These are phyloP conservation scores for Pythium insidiosum DNA, from an alignment of 352 stramenopile species.

Conservation along the genomic window DNA sequence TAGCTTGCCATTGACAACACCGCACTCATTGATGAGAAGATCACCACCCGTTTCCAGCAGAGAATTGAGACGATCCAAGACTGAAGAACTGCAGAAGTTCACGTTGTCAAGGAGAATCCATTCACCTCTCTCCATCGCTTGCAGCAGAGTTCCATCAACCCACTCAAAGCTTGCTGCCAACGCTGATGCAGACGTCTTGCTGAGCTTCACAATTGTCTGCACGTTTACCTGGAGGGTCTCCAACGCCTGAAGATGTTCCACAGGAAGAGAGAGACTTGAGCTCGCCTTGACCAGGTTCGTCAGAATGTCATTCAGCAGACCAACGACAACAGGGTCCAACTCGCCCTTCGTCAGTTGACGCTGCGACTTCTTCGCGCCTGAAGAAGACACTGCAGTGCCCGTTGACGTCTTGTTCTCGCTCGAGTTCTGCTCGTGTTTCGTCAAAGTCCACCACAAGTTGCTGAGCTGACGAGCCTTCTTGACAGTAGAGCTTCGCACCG, in stretches of 20 bases:
- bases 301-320: slow-evolving; percentile 44
- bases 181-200: slow-evolving; percentile 45
- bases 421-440: slow-evolving; percentile 12
- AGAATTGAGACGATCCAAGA: slow-evolving; percentile 99
- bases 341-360: slow-evolving; percentile 61
- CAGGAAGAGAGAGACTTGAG: slow-evolving; percentile 1
- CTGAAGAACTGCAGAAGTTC: slow-evolving; percentile 98
- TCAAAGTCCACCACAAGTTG: slow-evolving; percentile 20
- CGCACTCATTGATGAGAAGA: slow-evolving; percentile 98
- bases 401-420: slow-evolving; percentile 7
- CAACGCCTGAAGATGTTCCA: neutral
- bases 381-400: neutral
- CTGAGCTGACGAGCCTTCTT: slow-evolving; percentile 21
- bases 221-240: slow-evolving; percentile 4
- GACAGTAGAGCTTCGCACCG: slow-evolving; percentile 1
- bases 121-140: slow-evolving; percentile 97
- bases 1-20: slow-evolving; percentile 84
- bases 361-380: slow-evolving; percentile 14
- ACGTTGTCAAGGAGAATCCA: slow-evolving; percentile 99
- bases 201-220: slow-evolving; percentile 35
- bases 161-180: slow-evolving; percentile 93
- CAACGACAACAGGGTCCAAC: slow-evolving; percentile 48
- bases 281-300: slow-evolving; percentile 22
- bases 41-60: slow-evolving; percentile 97
- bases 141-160: slow-evolving; percentile 97